A percentile compares a stretch with the other conserved stretches of the same genome.
These are phyloP conservation scores for Selaginella tamariscina DNA, from an alignment of 75 land plant species.

Conservation along the genomic window DNA sequence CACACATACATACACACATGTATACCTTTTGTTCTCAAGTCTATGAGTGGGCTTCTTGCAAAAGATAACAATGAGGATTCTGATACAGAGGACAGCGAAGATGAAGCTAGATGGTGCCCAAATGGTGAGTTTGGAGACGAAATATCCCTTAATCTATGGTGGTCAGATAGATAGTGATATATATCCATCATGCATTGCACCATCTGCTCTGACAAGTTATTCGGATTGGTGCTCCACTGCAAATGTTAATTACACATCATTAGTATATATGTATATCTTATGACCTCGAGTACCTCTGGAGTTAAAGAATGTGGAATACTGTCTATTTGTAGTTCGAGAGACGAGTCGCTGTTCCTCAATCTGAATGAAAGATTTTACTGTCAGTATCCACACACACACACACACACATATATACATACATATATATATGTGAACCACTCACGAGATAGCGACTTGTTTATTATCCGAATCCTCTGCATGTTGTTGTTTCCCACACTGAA, in stretches of 20 bases:
- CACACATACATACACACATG: too few relatives aligned
- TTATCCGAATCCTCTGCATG: too few relatives aligned
- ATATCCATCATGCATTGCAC: constrained; percentile 74
- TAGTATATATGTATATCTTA: neutral
- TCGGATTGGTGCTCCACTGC: constrained; percentile 28
- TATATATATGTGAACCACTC: too few relatives aligned
- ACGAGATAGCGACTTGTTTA: too few relatives aligned
- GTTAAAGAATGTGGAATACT: too few relatives aligned
- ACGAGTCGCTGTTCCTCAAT: too few relatives aligned
- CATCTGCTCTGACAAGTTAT: constrained; percentile 76
- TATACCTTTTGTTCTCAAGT: constrained; percentile 31
- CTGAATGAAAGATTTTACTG: too few relatives aligned
- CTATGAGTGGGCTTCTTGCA: constrained; percentile 45
- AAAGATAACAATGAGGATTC: constrained; percentile 43
- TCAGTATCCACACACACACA: too few relatives aligned
- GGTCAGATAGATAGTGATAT: constrained; percentile 58
- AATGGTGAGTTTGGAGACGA: constrained; percentile 42
- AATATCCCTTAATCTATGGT: constrained; percentile 9
- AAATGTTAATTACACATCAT: neutral
- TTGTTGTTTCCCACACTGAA: too few relatives aligned
- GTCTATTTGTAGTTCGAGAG: too few relatives aligned
- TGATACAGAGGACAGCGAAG: constrained; percentile 47
- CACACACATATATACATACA: too few relatives aligned
- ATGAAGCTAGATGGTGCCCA: constrained; percentile 31
- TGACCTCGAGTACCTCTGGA: too few relatives aligned